Conservation (phyloP, 202 grass and related monocot genomes). For the Schoenoplectus tabernaemontani region DNA sequence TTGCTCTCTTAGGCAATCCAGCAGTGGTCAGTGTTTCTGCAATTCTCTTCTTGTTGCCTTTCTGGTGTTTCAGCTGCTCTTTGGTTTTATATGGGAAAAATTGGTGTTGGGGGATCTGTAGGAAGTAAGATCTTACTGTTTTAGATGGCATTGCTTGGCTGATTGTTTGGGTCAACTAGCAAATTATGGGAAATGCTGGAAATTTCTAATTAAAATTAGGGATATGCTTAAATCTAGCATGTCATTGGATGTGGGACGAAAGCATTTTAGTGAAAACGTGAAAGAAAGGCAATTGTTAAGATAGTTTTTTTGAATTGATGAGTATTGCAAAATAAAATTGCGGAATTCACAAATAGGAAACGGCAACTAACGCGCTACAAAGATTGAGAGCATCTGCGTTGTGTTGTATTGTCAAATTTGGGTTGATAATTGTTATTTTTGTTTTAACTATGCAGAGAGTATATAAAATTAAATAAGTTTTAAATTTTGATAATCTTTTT, state of each 20-base stretch:
- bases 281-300: background rate
- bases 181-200: background rate
- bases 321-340: slow-evolving; percentile 4
- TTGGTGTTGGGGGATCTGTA: background rate
- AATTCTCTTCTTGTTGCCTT: background rate
- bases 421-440: too few species aligned
- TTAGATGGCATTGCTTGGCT: background rate
- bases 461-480: too few species aligned
- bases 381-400: too few species aligned
- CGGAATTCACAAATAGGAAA: background rate
- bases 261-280: background rate
- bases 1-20: background rate
- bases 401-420: too few species aligned
- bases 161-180: background rate
- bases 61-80: background rate
- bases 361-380: too few species aligned
- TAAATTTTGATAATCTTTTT: too few species aligned
- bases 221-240: background rate
- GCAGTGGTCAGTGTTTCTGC: background rate
- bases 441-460: too few species aligned
- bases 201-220: background rate
- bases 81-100: background rate
- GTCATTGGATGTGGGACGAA: background rate
- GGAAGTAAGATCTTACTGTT: background rate
- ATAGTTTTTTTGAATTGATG: background rate